Evolutionary conservation across 176 grass and related monocot species (phyloP), one percentile per base, ranked within the genome.

Genomic region (Avena eriantha): DNA sequence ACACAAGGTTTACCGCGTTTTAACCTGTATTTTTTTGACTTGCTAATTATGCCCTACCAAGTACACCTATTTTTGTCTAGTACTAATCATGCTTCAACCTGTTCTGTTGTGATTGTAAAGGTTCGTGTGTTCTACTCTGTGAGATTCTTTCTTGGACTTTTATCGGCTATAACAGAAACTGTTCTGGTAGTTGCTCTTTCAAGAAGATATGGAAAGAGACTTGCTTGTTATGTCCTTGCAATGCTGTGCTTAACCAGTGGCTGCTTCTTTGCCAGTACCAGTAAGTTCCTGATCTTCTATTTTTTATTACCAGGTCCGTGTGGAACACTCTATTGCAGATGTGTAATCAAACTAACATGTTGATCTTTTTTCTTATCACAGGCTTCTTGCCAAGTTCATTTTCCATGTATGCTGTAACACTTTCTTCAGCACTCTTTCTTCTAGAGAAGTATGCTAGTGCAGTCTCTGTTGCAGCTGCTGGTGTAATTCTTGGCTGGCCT

Each of bases 321-420:
- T 63, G 19, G 21, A 73, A 83, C 81, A 81, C 63, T 79, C 36
- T 41, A 56, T 84, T 71, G 50, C 41, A 85, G 8, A 59, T 46
- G 0, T 89, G 54, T 76, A 83, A 24, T 82, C 11, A 54, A 56
- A 55, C 53, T 68, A 26, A 60, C 17, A 10, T 3, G 9, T 41
- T 73, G 73, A 23, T 19, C 79, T 72, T 82, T 77, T 79, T 16
- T 49, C 65, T 71, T 87, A 31, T 81, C 77, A 5, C 90, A 99
- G 97, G 97, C 90, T 99, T 99, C 88, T 87, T 99, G 69, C 97
- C 97, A 77, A 99, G 97, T 88, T 96, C 92, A 71, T 99, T 99
- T 81, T 99, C 97, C 77, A 99, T 96, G 97, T 99, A 99, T 85
- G 92, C 92, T 83, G 92, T 98, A 59, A 98, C 94, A 81, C 92